Evolutionary conservation across 768 basidiomycete species (phyloP), one percentile per base, ranked within the genome.

Genomic region (Infundibulicybe gibba): DNA sequence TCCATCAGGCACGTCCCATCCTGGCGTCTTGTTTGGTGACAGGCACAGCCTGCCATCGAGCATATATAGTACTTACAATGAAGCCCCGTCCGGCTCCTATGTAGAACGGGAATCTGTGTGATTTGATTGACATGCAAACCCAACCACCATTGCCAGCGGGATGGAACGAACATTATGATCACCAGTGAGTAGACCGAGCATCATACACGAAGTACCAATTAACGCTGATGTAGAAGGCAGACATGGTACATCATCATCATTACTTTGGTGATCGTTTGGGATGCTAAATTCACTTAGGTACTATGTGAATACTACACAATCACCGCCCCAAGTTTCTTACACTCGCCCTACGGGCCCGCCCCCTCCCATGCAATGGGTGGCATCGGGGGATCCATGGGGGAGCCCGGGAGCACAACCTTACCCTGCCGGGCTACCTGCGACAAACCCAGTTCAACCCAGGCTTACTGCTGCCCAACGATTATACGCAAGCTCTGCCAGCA

Each of bases 381-480:
- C 58, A 58, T 51, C 54, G 54, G 42, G 33, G 16, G 8, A 54
- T 40, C 25, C 25, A 25, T 25, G 25, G 25, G 25, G 25, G 8
- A 25, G 25, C 25, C 8, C 25, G 25, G 25, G 25, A 8, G 4
- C 25, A 25, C 35, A 38, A 38, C 35, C 3, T 4, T 38, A 19
- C 10, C 4, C 4, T 38, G n/a, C 35, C 10, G 35, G 35, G 14
- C 14, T 10, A 10, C 35, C 35, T 38, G 35, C 35, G 14, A 10
- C 10, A 19, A 25, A 3, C 25, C 11, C 47, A 4, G 37, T 44
- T n/a, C 43, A 57, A 20, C 15, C 43, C 10, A 62, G 59, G 12
- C 48, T 57, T 40, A 66, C 66, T 2, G 54, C 64, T 32, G 75
- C 75, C 17, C 75, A 74, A 40, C 67, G 66, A 41, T 55, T 77